A percentile compares a stretch with the other conserved stretches of the same genome.
Conservation (phyloP, 306 rosid genomes). For the Gastrolobium bilobum region DNA sequence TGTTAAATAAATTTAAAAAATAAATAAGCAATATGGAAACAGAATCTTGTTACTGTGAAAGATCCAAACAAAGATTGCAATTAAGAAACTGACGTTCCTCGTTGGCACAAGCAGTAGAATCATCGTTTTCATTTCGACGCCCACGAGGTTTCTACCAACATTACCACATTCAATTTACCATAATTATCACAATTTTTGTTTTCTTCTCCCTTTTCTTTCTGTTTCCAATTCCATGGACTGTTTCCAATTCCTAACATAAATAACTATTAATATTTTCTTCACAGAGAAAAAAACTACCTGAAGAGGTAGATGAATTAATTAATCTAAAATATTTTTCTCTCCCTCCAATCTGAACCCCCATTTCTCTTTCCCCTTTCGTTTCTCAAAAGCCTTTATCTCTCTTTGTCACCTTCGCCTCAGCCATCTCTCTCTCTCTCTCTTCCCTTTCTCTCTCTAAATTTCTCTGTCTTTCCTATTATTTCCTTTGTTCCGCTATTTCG, state of each 20-base stretch:
- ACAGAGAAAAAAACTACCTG: constrained; percentile 13
- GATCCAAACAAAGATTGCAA: constrained; percentile 9
- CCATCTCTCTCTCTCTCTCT: neutral
- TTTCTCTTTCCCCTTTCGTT: neutral
- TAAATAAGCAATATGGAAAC: too few species aligned
- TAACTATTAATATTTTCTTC: neutral
- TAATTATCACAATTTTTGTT: neutral
- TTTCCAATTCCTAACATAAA: neutral
- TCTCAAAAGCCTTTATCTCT: constrained; percentile 26
- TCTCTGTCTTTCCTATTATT: constrained; percentile 20
- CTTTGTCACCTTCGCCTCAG: constrained; percentile 32
- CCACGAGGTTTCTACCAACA: constrained; percentile 33
- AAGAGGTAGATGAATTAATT: constrained; percentile 44
- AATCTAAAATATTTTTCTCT: neutral
- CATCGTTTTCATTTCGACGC: constrained; percentile 43
- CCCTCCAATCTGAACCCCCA: neutral
- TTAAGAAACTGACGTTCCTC: constrained; percentile 25
- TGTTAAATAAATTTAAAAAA: too few species aligned
- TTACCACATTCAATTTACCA: neutral
- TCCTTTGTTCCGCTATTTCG: constrained; percentile 2
- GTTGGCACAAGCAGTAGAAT: neutral
- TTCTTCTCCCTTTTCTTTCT: neutral
- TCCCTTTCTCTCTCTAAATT: constrained; percentile 10
- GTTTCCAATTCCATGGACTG: neutral
- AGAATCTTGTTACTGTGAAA: neutral